Evolutionary conservation across 306 rosid species (phyloP).

Genomic region (Rosa multiflora): DNA sequence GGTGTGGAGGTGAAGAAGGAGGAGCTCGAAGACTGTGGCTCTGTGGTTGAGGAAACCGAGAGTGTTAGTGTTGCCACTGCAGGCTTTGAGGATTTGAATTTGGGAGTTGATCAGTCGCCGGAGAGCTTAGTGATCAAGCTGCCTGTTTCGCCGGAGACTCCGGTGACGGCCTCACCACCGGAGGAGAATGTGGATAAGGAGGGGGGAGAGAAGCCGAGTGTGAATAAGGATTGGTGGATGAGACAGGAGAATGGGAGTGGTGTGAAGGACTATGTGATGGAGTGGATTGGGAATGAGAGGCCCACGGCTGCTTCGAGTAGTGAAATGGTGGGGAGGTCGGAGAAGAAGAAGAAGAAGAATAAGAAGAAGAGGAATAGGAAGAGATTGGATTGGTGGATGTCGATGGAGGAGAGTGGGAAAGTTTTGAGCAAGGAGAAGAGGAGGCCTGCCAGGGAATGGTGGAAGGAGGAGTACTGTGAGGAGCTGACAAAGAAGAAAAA

Average conservation of each 20-base stretch:
- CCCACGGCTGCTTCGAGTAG: slow-evolving; percentile 41
- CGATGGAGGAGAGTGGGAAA: slow-evolving; percentile 64
- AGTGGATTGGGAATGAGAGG: slow-evolving; percentile 84
- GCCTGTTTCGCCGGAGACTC: slow-evolving; percentile 21
- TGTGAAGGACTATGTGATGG: slow-evolving; percentile 85
- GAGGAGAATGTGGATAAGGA: slow-evolving; percentile 37
- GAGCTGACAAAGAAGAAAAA: slow-evolving; percentile 62
- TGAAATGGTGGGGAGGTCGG: slow-evolving; percentile 25
- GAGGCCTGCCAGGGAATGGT: slow-evolving; percentile 90
- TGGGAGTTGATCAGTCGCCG: slow-evolving; percentile 56
- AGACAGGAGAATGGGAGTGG: slow-evolving; percentile 55
- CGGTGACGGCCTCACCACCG: slow-evolving; percentile 14
- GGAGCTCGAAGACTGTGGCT: slow-evolving; percentile 61
- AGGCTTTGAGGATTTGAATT: slow-evolving; percentile 51
- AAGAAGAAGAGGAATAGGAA: slow-evolving; percentile 48
- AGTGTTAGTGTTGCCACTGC: slow-evolving; percentile 54
- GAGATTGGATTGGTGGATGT: slow-evolving; percentile 88
- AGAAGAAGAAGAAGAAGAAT: slow-evolving; percentile 29
- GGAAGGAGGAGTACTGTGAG: slow-evolving; percentile 85
- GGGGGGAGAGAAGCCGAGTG: slow-evolving; percentile 42
- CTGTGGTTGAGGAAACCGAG: slow-evolving; percentile 63
- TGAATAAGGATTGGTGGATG: slow-evolving; percentile 72
- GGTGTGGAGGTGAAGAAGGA: slow-evolving; percentile 27
- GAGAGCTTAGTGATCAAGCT: slow-evolving; percentile 22
- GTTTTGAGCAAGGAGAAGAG: slow-evolving; percentile 50